phyloP scores from a whole-genome alignment of 306 rosid species.

The Abrus pulchellus region DNA sequence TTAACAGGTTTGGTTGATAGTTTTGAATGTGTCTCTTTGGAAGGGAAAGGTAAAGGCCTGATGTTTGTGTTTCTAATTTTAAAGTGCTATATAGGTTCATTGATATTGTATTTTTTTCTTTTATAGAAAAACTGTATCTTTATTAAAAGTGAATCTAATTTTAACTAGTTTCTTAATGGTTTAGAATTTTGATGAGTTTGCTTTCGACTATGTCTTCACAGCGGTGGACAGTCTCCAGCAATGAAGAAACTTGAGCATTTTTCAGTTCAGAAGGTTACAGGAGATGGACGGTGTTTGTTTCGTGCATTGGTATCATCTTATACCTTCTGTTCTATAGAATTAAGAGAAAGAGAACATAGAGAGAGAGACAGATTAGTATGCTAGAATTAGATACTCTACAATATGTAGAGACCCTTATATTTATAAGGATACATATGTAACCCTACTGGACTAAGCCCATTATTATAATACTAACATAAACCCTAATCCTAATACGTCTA shows the following conservation, averaged over 20 bases:
- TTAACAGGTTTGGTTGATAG: constrained; percentile 26
- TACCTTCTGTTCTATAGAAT: constrained; percentile 18
- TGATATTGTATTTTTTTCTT: neutral
- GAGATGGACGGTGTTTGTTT: constrained; percentile 93
- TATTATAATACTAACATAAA: too few species aligned
- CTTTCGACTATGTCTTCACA: constrained; percentile 36
- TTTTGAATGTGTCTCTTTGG: constrained; percentile 23
- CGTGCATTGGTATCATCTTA: constrained; percentile 79
- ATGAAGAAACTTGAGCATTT: constrained; percentile 73
- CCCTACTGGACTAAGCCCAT: too few species aligned
- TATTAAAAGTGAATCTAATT: neutral
- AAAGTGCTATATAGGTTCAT: constrained; percentile 2
- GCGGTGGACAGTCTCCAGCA: constrained; percentile 71
- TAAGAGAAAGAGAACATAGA: too few species aligned
- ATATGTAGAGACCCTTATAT: too few species aligned
- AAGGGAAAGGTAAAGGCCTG: neutral
- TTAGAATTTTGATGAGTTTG: constrained; percentile 16
- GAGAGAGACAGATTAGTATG: too few species aligned
- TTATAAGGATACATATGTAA: too few species aligned
- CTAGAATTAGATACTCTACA: too few species aligned
- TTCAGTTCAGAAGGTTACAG: constrained; percentile 82
- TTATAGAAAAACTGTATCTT: neutral
- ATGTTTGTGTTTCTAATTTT: constrained; percentile 17
- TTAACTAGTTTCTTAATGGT: constrained; percentile 20
- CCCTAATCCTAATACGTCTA: too few species aligned